These are phyloP conservation scores for Lachnellula occidentalis DNA, from an alignment of 2,329 filamentous ascomycete genomes.

Conservation along the genomic window DNA sequence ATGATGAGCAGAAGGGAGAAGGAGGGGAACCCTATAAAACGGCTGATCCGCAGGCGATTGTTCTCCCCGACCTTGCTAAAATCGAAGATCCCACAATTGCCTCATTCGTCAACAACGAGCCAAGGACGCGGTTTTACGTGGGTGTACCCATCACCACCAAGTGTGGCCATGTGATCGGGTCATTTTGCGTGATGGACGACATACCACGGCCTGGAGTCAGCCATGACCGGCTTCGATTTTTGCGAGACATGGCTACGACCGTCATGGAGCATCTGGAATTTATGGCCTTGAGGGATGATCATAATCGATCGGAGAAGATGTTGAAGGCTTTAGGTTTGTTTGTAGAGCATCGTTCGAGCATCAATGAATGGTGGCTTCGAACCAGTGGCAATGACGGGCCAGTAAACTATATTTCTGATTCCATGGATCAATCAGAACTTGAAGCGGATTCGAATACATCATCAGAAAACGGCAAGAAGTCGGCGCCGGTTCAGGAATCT, in stretches of 20 bases:
- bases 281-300: neutral
- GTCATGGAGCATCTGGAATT: neutral
- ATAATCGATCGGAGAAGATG: neutral
- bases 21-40: no score
- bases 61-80: conserved; percentile 13
- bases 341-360: neutral
- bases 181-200: neutral
- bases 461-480: neutral
- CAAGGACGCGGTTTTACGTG: conserved; percentile 13
- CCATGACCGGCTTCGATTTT: neutral
- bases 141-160: neutral
- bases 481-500: neutral
- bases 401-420: neutral
- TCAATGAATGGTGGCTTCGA: neutral
- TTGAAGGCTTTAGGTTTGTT: neutral
- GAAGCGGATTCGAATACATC: neutral
- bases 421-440: neutral
- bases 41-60: neutral
- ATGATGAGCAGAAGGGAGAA: neutral
- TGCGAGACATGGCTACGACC: neutral
- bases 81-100: conserved; percentile 8
- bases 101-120: conserved; percentile 18
- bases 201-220: neutral
- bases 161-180: neutral
- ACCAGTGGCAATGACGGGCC: neutral